phyloP scores from a whole-genome alignment of 257 asterid species.

The Capsicum baccatum region DNA sequence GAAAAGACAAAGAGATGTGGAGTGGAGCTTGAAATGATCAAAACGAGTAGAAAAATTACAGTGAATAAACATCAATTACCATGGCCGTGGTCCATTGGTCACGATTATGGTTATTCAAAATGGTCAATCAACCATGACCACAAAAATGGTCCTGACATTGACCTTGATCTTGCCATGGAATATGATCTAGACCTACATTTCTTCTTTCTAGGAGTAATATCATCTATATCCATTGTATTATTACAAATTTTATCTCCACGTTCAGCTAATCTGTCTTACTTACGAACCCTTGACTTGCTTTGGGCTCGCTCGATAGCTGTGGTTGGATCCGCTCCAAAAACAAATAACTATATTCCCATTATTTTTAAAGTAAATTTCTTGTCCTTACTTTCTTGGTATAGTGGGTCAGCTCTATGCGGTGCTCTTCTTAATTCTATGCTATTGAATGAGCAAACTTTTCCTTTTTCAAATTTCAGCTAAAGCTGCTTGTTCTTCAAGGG shows the following conservation, averaged over 20 bases:
- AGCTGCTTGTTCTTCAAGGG: conserved; percentile 71
- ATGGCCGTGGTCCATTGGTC: no score
- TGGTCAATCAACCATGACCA: no score
- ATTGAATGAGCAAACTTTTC: conserved; percentile 77
- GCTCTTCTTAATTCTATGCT: conserved; percentile 86
- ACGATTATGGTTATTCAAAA: no score
- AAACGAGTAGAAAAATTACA: no score
- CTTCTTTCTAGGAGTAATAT: conserved; percentile 70
- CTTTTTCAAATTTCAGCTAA: conserved; percentile 75
- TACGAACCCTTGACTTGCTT: conserved; percentile 84
- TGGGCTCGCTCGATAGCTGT: conserved; percentile 84
- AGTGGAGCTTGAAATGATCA: no score
- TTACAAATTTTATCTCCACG: conserved; percentile 39
- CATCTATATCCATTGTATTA: conserved; percentile 77
- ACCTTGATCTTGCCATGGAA: conserved; percentile 48
- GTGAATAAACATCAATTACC: no score
- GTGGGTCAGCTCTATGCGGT: conserved; percentile 84
- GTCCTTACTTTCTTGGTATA: conserved; percentile 87
- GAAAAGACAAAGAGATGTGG: no score
- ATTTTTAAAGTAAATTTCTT: conserved; percentile 60
- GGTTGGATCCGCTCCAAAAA: conserved; percentile 76
- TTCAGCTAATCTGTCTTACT: conserved; percentile 77
- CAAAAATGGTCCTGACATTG: no score
- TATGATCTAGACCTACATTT: conserved; percentile 41
- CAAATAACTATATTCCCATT: conserved; percentile 84